Base-by-base conservation (phyloP, 164 flowering plant species). In the Vitis amurensis region DNA sequence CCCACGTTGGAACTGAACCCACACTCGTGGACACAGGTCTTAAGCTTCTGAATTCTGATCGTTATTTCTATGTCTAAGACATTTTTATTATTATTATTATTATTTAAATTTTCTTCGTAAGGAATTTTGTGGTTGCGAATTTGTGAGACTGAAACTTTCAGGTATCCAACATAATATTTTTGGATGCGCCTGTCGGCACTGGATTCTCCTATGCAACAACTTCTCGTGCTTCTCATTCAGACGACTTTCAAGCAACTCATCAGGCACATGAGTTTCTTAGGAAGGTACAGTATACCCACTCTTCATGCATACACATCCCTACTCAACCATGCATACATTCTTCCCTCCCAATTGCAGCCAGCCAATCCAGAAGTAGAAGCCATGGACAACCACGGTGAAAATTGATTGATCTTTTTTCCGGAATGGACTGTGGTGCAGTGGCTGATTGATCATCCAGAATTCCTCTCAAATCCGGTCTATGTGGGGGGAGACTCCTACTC, bases 1-100 rank as follows among this genome's bases (percentile, higher is more conserved):
- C 90, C 90, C 1, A 66, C 53, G 8, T 64, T 85, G 61, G 19
- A 63, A 13, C 29, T 70, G 29, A 80, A 80, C 59, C 85, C 84
- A 30, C 11, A 83, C 37, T 73, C 87, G 57, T 87, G 90, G 88
- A 87, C 88, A 31, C 72, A 86, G 84, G 89, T 84, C 16, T 31
- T 4, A 1, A 2, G 0, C 16, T 57, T 71, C 30, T 29, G 9
- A 60, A 37, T 31, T 31, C 44, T 4, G 4, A 37, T 37, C 44
- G 6, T 37, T 37, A 37, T 37, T 37, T 37, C 44, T 4, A 37
- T 23, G 27, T 23, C 27, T n/a, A 23, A 23, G 27, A 37, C 44
- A 37, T 37, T 37, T 0, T 37, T 37, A 3, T 37, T 37, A 3
- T 37, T 3, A 3, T 37, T 3, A 37, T 37, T 37, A 37, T 37